Base-by-base conservation (phyloP, 495 filamentous ascomycete genomes). In the Xylaria curta region DNA sequence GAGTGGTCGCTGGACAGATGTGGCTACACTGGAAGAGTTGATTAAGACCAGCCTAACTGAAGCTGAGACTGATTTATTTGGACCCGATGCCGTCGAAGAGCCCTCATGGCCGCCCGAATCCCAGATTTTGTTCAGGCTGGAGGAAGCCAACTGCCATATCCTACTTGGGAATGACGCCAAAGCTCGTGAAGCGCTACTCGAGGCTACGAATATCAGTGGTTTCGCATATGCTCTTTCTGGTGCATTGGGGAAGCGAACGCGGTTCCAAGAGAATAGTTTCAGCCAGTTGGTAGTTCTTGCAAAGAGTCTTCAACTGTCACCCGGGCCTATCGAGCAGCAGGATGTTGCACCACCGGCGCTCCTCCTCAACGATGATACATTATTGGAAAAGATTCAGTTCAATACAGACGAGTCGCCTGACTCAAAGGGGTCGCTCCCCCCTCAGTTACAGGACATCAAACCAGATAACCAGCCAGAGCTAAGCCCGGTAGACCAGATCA, bases 201-300 rank as follows among this genome's bases (percentile, higher is more conserved):
- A 84, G 53, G 94, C 94, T 1, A 89, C 90, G 3, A 76, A 78
- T 36, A 76, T 85, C 24, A 90, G 89, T 19, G 87, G 88, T 0
- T 93, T 99, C 72, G 86, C 90, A 46, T 99, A 96, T 81, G 92
- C 90, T 0, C 78, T 99, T 68, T 95, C 94, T 3, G 96, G 97
- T 17, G 88, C 90, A 26, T 74, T 98, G 74, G 96, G 94, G 54
- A 98, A 97, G 82, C 85, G 96, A 69, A 99, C 96, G 1, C 94
- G 91, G 77, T 99, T 93, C 77, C 96, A 99, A 81, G 87, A 96
- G 71, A 92, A 91, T 26, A 94, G 94, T 75, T 91, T 90, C 74
- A 97, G 93, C 74, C 96, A 98, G 80, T 85, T 99, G 17, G 92
- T 99, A 2, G 94, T 99, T 12, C 81, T 98, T 46, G 96, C 97